Percentiles rank a stretch among this genome's conserved stretches.
phyloP scores from a whole-genome alignment of 495 filamentous ascomycete species.

The Aspergillus sparsus region DNA sequence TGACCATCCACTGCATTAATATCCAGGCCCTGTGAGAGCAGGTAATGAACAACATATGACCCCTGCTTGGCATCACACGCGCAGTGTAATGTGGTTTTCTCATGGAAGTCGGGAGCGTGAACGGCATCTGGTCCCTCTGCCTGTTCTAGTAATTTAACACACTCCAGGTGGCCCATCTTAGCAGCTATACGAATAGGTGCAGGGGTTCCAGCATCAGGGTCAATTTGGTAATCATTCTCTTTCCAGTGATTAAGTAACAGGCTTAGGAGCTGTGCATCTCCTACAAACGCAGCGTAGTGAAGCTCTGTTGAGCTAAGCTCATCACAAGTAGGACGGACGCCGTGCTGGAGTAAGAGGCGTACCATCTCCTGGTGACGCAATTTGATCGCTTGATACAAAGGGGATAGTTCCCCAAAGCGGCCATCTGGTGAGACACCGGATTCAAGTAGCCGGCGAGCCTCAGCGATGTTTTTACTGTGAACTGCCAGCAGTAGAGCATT shows the following conservation, averaged over 20 bases:
- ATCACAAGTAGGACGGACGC: not conserved
- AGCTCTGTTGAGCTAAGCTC: not conserved
- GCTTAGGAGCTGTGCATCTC: not conserved
- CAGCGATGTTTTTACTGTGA: not conserved
- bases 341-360: not conserved
- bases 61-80: not conserved
- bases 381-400: not conserved
- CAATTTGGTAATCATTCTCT: not conserved
- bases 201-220: not conserved
- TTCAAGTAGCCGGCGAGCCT: not conserved
- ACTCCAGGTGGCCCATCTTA: too few relatives aligned
- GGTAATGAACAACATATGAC: not conserved
- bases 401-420: not conserved
- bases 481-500: not conserved
- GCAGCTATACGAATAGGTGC: not conserved
- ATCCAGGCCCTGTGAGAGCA: not conserved
- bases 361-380: not conserved
- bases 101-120: too few relatives aligned
- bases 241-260: not conserved
- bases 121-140: too few relatives aligned
- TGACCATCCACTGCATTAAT: not conserved
- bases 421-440: not conserved
- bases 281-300: not conserved
- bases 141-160: too few relatives aligned
- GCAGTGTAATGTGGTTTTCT: not conserved